Evolutionary conservation across 257 asterid genomes (phyloP), one percentile per base, ranked within the genome.

Genomic region (Prunella vulgaris): DNA sequence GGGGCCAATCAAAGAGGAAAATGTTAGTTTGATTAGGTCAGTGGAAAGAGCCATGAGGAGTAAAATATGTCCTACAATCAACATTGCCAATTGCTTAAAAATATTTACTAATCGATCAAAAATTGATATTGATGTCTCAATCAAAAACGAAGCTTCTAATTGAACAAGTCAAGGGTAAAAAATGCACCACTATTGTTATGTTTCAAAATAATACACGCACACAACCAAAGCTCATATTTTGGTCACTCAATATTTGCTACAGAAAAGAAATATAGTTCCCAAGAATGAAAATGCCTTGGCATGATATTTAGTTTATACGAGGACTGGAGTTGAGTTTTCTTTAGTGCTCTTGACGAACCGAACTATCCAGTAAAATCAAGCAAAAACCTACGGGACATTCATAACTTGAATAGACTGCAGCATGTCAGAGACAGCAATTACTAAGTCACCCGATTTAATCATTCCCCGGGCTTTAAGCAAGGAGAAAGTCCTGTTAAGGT

Each of bases 351-450:
- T 5, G 46, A 57, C 6, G 74, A 70, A 64, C 46, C 59, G 15
- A 66, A 71, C 58, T 24, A 24, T 24, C 32, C 51, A 21, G 49
- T 2, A 27, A 24, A 37, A 52, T 60, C 46, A 13, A 42, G 48
- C 38, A 59, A 44, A 44, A 51, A 14, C 74, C 78, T 85, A 93
- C 6, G 99, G 99, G 21, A 94, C 97, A 66, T 86, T 89, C 96
- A 91, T 94, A 40, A 94, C 99, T 79, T 94, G 99, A 76, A 94
- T 86, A 22, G 97, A 91, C 68, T 89, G 98, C 82, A 94, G 76
- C 93, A 91, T 91, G 70, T 94, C 98, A 5, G 98, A 89, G 78
- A 91, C 97, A 33, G 98, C 89, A 77, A 94, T 84, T 28, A 94
- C 96, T 53, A 94, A 83, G 80, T 85, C 99, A 44, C 98, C 99